These are phyloP conservation scores for Margaritispora aquatica DNA, from an alignment of 495 filamentous ascomycete species.

Conservation along the genomic window DNA sequence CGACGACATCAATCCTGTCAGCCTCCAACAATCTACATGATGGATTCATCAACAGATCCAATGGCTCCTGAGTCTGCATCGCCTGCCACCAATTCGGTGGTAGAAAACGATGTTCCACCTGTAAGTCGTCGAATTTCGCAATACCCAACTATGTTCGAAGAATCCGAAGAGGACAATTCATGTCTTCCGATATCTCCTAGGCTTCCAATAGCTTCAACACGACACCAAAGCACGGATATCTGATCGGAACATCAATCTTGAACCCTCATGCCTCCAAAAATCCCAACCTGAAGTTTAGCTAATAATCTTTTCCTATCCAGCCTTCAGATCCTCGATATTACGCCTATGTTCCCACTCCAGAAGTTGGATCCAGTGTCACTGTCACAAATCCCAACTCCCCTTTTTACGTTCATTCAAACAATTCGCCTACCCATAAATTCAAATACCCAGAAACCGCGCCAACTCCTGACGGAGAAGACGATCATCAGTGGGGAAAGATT, in stretches of 20 bases:
- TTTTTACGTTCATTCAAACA: constrained; percentile 5
- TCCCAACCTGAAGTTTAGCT: too few relatives aligned
- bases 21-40: background rate
- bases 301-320: too few relatives aligned
- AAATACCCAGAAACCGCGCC: constrained; percentile 21
- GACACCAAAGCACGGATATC: too few relatives aligned
- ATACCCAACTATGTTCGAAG: background rate
- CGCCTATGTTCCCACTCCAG: background rate
- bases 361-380: background rate
- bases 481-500: constrained; percentile 20
- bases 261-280: too few relatives aligned
- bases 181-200: too few relatives aligned
- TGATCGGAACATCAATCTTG: too few relatives aligned
- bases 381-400: background rate
- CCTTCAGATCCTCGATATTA: background rate
- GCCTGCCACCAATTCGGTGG: background rate
- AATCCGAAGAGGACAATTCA: too few relatives aligned
- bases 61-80: background rate
- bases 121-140: background rate
- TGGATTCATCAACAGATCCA: background rate
- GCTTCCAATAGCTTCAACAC: too few relatives aligned
- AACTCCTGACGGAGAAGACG: constrained; percentile 20
- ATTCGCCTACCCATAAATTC: constrained; percentile 17
- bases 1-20: background rate
- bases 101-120: background rate